Conservation (phyloP, 192 early-diverging fungal genomes). For the Umbelopsis ramanniana region DNA sequence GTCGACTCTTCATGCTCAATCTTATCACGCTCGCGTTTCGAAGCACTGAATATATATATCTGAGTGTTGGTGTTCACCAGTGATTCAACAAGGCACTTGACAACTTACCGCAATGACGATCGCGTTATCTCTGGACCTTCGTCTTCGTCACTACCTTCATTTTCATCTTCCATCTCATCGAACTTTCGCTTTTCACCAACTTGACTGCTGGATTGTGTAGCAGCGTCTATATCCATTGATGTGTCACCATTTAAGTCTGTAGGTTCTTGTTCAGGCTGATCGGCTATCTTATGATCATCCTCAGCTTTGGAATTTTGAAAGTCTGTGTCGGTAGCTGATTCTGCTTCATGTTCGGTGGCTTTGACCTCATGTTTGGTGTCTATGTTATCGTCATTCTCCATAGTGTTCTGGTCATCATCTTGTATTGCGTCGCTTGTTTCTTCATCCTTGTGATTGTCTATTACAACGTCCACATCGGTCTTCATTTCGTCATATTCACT, state of each 20-base stretch:
- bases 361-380: background rate
- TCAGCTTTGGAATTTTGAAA: background rate
- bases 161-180: constrained; percentile 12
- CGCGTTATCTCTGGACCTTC: constrained; percentile 39
- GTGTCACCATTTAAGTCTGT: background rate
- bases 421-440: background rate
- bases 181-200: constrained; percentile 5
- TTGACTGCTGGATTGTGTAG: background rate
- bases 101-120: constrained; percentile 37
- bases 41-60: constrained; percentile 28
- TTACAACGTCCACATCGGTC: background rate
- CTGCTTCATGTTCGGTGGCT: background rate
- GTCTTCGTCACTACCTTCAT: constrained; percentile 21
- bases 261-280: background rate
- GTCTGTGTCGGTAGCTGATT: background rate
- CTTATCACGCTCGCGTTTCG: constrained; percentile 40
- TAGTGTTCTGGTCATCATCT: background rate
- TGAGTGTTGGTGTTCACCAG: background rate
- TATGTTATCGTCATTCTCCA: background rate
- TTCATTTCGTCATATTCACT: too few relatives aligned
- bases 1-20: constrained; percentile 36
- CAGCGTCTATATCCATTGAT: background rate
- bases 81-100: background rate
- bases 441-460: background rate
- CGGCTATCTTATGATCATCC: background rate